Conservation (phyloP, 2,329 filamentous ascomycete species). For the Emergomyces pasteurianus region DNA sequence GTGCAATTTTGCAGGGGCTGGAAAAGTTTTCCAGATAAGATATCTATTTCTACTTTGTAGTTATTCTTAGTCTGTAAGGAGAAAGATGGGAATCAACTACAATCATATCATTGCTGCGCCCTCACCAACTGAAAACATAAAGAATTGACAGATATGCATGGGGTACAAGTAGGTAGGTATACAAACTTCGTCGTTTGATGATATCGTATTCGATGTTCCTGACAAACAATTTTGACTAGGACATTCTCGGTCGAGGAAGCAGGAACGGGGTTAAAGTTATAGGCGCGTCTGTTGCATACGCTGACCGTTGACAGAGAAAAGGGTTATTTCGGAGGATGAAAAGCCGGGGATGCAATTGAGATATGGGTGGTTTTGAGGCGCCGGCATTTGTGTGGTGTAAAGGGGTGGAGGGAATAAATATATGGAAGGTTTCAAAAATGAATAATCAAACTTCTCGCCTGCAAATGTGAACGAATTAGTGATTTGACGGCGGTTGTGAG, state of each 20-base stretch:
- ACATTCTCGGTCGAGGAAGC: neutral
- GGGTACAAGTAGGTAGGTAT: neutral
- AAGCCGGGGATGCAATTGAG: neutral
- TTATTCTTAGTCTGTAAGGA: neutral
- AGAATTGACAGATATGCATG: neutral
- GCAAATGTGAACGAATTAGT: neutral
- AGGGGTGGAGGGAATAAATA: neutral
- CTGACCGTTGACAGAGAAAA: neutral
- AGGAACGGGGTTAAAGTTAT: neutral
- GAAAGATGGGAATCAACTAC: neutral
- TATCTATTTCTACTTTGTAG: neutral
- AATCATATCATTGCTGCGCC: neutral
- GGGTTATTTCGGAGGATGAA: neutral
- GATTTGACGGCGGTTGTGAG: neutral
- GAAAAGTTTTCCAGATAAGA: neutral
- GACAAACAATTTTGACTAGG: neutral
- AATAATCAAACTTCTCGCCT: slow-evolving; percentile 4
- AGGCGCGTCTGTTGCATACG: neutral
- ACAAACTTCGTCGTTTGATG: neutral
- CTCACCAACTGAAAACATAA: neutral
- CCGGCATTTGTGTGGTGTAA: neutral
- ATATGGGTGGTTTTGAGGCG: neutral
- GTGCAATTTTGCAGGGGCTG: too few species aligned
- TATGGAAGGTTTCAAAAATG: neutral
- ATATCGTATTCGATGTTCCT: neutral